A percentile compares a stretch with the other conserved stretches of the same genome.
phyloP scores from a whole-genome alignment of 2,329 filamentous ascomycete genomes.

The Cladorrhinum sp. region DNA sequence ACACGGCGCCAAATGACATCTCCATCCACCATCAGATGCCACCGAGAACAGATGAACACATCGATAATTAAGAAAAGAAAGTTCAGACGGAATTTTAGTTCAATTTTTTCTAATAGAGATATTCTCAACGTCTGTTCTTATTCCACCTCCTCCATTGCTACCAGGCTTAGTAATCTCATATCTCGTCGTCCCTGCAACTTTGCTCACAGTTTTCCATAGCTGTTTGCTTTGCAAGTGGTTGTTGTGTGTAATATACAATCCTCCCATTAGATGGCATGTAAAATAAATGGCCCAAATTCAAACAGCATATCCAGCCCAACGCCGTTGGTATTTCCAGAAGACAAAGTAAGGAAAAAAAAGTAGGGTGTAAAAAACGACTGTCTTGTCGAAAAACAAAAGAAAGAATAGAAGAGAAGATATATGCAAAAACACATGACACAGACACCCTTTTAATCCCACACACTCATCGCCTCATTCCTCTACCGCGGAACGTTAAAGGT shows the following conservation, averaged over 20 bases:
- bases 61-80: not conserved
- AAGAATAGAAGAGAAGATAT: slow-evolving; percentile 6
- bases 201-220: not conserved
- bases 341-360: slow-evolving; percentile 12
- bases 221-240: not conserved
- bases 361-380: not conserved
- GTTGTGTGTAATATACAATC: slow-evolving; percentile 8
- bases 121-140: not conserved
- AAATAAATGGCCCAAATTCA: slow-evolving; percentile 8
- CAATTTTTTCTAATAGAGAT: slow-evolving; percentile 2
- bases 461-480: not conserved
- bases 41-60: not conserved
- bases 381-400: slow-evolving; percentile 11
- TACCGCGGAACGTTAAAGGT: slow-evolving; percentile 39
- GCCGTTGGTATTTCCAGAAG: slow-evolving; percentile 24
- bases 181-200: not conserved
- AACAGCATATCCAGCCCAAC: slow-evolving; percentile 14
- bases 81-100: not conserved
- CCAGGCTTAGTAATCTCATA: not conserved
- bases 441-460: not conserved
- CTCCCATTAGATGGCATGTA: slow-evolving; percentile 11
- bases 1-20: not conserved
- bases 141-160: not conserved
- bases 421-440: slow-evolving; percentile 12
- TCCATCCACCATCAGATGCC: not conserved